Evolutionary conservation across 352 stramenopile genomes (phyloP), one percentile per base, ranked within the genome.

Genomic region (Plasmopara halstedii): DNA sequence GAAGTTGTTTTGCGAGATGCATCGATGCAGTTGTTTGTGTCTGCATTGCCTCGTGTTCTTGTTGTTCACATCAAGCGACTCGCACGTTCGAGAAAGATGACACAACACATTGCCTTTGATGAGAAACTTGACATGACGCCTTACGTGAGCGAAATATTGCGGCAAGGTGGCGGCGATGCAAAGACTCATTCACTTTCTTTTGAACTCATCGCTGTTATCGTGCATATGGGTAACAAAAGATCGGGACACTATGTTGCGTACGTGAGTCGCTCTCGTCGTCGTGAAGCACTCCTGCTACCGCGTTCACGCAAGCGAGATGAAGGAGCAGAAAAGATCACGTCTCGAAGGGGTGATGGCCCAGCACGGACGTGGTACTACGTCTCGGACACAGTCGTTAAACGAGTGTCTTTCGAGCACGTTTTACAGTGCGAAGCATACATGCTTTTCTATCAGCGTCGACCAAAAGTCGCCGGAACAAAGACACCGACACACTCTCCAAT

Each of bases 371-470:
- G 77, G 77, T 89, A 73, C 40, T 85, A 82, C 58, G 64, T 84
- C 38, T 87, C 74, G 15, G 77, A 89, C 61, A 77, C 74, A 15
- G 50, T 73, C 29, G 70, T 89, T 34, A 68, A 76, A 46, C 59
- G 54, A 37, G 74, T 89, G 42, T 42, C 53, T 23, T 56, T 85
- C 11, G 70, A 83, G 48, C 64, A 83, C 17, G 77, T 89, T 38
- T 56, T 89, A 17, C 59, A 74, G 38, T 85, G 74, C 36, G 74
- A 89, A 57, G 77, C 77, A 10, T 89, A 89, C 46, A 86, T 89
- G 70, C 56, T 89, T 3, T 87, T 87, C 39, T 89, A 89, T 50
- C 65, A 72, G 11, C 69, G 60, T 27, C 55, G 60, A 34, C 46
- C 50, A 21, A 69, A 64, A 29, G 25, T 29, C 39, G 20, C 20